Base-by-base conservation (phyloP, 257 asterid species). In the Solanum acaule region DNA sequence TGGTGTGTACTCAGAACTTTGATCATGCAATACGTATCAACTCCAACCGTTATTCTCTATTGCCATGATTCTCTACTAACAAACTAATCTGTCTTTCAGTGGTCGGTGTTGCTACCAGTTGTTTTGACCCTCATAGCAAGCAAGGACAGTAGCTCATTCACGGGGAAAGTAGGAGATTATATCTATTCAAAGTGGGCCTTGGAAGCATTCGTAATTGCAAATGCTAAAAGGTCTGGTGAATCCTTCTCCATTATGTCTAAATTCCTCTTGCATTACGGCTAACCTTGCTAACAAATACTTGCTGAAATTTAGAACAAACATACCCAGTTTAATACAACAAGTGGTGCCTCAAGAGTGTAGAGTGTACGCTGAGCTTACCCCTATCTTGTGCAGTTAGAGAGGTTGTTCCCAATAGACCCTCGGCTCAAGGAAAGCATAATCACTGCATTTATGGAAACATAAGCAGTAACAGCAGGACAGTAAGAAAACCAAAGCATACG, bases 141-240 rank as follows among this genome's bases (percentile, higher is more conserved):
- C 98, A 95, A 75, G 49, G 93, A 90, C 88, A 93, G 90, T 52
- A 89, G 90, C 42, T 18, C 87, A 73, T 79, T 93, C 25, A 84
- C 93, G 40, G 94, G 89, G 92, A 90, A 67, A 70, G 6, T 95
- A 87, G 90, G 94, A 65, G 91, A 92, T 34, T 88, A 91, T 89
- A 94, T 96, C 83, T 95, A 94, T 83, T 94, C 99, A 71, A 94
- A 95, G 88, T 96, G 99, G 99, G 99, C 98, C 75, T 89, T 96
- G 89, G 98, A 96, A 95, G 98, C 98, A 88, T 95, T 96, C 85
- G 86, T 95, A 37, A 87, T 96, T 83, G 91, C 99, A 84, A 96
- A 96, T 91, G 98, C 99, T 6, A 91, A 92, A 87, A 94, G 94
- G 98, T 96, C 35, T 29, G 89, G 31, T 23, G 67, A 84, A 20